Evolutionary conservation across 148 eudicot species (phyloP).

Genomic region (Fagopyrum tataricum): DNA sequence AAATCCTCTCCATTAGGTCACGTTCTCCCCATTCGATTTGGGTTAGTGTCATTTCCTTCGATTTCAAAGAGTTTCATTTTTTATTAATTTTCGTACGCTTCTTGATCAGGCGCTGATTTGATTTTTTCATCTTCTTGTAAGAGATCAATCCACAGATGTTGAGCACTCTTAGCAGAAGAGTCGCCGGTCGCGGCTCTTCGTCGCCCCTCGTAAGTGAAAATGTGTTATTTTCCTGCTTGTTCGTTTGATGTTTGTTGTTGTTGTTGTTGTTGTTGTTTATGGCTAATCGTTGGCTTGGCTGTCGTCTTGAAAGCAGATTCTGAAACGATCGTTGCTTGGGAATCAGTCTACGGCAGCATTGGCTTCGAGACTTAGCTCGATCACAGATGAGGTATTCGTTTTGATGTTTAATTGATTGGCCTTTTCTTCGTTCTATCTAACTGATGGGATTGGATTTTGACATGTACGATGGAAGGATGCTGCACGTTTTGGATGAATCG

Average conservation of each 20-base stretch:
- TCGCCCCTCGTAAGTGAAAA: constrained; percentile 17
- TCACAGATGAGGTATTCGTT: constrained; percentile 2
- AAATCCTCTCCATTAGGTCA: no score
- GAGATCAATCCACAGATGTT: constrained; percentile 14
- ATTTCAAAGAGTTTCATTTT: no score
- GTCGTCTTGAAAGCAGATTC: constrained; percentile 14
- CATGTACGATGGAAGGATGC: no score
- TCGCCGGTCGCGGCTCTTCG: constrained; percentile 21
- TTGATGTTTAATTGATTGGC: not conserved
- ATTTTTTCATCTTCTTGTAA: not conserved
- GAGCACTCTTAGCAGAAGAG: constrained; percentile 18
- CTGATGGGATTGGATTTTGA: not conserved
- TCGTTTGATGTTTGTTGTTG: not conserved
- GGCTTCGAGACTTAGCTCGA: not conserved
- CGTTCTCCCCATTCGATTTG: no score
- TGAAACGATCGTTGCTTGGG: constrained; percentile 16
- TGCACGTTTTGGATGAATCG: not conserved
- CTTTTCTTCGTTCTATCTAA: not conserved
- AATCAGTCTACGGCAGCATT: not conserved
- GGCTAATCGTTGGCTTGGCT: not conserved
- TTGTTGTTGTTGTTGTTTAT: not conserved
- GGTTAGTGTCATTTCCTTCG: no score
- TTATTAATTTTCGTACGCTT: no score
- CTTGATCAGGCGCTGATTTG: no score
- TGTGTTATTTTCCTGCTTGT: not conserved